Base-by-base conservation (phyloP, 2,329 filamentous ascomycete genomes). In the Apiospora sp. region DNA sequence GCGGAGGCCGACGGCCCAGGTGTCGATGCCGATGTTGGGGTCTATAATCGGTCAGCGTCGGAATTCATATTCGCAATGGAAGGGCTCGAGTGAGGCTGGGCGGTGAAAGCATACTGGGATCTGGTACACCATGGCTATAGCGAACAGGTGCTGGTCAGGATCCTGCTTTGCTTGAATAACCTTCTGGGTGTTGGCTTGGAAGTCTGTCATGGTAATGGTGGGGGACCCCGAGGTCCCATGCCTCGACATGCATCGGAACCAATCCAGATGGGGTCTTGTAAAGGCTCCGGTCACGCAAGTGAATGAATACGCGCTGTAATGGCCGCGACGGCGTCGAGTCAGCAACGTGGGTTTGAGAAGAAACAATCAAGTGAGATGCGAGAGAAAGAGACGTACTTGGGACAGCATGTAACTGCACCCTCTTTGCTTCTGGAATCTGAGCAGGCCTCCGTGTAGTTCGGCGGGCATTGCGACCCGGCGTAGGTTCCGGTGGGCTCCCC, bases 401-500 rank as follows among this genome's bases (percentile, higher is more conserved):
- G 77, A 69, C 77, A 79, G 27, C 77, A 79, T 22, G 77, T 78
- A 41, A 78, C 75, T 7, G 73, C 73, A 13, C 68, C 71, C 4
- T 64, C 69, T 12, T 72, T 48, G 22, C 58, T n/a, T 5, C 69
- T 68, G 7, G 8, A 13, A 13, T 64, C 10, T 10, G 58, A n/a
- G 58, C 77, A 79, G 16, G 77, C 77, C 16, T 73, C 71, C 1
- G 77, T 78, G 48, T 79, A 79, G 30, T 74, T 71, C 12, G 73
- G 48, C 30, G 77, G 77, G 48, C 77, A 79, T 16, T 64, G 74
- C 1, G 75, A 68, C 10, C 74, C 77, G 6, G 27, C 74, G 41
- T 77, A 78, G 19, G 74, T 75, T 43, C 72, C 30, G 4, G 73
- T 74, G 0, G 75, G 49, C 44, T 68, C 49, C 74, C 76, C 77